Evolutionary conservation across 495 filamentous ascomycete species (phyloP), one percentile per base, ranked within the genome.

Genomic region (Hyaloscypha bicolor): DNA sequence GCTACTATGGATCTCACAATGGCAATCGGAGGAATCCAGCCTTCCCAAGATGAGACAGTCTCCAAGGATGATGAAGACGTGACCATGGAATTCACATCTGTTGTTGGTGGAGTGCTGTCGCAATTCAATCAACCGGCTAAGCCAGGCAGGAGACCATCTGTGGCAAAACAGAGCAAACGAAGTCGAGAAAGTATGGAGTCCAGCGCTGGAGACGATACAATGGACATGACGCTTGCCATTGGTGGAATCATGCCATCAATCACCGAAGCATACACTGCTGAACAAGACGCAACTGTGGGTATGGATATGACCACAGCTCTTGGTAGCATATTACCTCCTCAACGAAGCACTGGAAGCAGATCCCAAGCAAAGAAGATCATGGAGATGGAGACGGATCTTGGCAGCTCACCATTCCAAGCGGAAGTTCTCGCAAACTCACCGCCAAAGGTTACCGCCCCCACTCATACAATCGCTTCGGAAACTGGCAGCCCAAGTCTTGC

Each of bases 301-400:
- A 93, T 94, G 91, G 93, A 97, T 66, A 86, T 96, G 55, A 97
- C 93, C 1, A 88, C 84, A 64, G 91, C 87, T 16, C 76, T 97
- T 67, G 94, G 94, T 21, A 85, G 87, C 5, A 97, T 98, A 58
- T 78, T 93, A 29, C 78, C 81, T 14, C 71, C 80, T 12, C 76
- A 80, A 63, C 53, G 74, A 6, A 76, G 74, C 66, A 74, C 72
- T 57, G 73, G 72, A 22, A 73, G 77, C 22, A 84, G 83, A 59
- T 77, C 76, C 6, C 79, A 85, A 65, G 86, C 84, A 14, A 87
- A 87, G 69, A 78, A 81, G 60, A 62, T 85, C 8, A 88, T 88
- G 85, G 89, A 90, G 69, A 72, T 80, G 55, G 71, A 73, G 48
- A 69, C 83, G 6, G 82, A 86, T 63, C 66, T 83, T 56, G 81